A percentile compares a stretch with the other conserved stretches of the same genome.
Evolutionary conservation across 1,284 basidiomycete species (phyloP).

Genomic region (Puccinia coronata): DNA sequence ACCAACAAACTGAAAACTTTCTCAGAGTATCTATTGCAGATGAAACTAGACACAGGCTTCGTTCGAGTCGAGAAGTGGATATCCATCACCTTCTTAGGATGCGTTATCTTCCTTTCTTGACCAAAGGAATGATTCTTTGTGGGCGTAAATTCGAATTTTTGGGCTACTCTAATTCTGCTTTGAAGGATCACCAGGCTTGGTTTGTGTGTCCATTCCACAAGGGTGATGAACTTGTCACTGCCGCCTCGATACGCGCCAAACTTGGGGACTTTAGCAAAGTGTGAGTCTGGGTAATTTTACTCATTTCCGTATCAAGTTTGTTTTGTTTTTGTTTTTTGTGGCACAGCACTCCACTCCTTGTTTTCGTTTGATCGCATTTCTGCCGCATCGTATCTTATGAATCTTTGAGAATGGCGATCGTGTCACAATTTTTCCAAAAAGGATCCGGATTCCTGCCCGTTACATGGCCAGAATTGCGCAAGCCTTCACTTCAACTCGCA

Average conservation of each 20-base stretch:
- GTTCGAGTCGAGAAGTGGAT: conserved; percentile 69
- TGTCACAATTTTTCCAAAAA: conserved; percentile 48
- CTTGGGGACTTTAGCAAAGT: conserved; percentile 53
- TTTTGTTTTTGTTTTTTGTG: too few species aligned
- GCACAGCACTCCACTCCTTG: too few species aligned
- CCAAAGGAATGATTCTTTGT: conserved; percentile 69
- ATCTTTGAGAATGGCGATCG: not conserved
- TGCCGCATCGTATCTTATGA: not conserved
- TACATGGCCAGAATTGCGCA: conserved; percentile 77
- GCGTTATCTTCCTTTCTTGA: conserved; percentile 69
- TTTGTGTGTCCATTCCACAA: conserved; percentile 69
- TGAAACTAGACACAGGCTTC: conserved; percentile 70
- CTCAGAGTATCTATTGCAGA: conserved; percentile 75
- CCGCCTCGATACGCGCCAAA: conserved; percentile 49
- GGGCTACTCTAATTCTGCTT: conserved; percentile 71
- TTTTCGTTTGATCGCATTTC: not conserved
- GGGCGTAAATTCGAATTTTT: conserved; percentile 71
- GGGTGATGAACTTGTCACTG: conserved; percentile 61
- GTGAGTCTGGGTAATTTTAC: conserved; percentile 6
- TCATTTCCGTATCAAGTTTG: too few species aligned
- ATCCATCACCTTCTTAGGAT: conserved; percentile 65
- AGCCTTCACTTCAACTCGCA: conserved; percentile 76
- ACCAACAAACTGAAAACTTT: conserved; percentile 63
- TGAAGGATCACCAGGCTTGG: conserved; percentile 75
- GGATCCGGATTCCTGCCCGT: conserved; percentile 69